Conservation (phyloP, 306 rosid genomes). For the Calophaca sinica region DNA sequence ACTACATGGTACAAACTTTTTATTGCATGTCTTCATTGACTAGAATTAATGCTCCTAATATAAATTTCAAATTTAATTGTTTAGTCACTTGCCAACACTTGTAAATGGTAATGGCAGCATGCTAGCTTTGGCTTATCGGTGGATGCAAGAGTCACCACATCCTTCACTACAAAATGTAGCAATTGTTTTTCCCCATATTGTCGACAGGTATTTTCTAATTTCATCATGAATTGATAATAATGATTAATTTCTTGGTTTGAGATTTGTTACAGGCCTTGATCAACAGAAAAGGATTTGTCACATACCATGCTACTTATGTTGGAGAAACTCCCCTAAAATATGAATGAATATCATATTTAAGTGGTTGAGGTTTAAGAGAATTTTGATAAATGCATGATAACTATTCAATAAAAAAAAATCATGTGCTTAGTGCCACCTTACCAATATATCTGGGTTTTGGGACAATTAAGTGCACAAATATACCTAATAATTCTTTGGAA, state of each 20-base stretch:
- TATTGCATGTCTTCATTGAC: not conserved
- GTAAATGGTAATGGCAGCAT: conserved; percentile 67
- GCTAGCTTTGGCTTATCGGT: conserved; percentile 93
- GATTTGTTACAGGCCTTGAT: conserved; percentile 13
- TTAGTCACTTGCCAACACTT: conserved; percentile 44
- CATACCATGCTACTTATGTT: too few species aligned
- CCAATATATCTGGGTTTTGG: too few species aligned
- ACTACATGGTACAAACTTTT: not conserved
- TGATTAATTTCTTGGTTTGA: not conserved
- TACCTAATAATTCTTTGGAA: too few species aligned
- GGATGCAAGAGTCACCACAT: conserved; percentile 82
- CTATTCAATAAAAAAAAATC: too few species aligned
- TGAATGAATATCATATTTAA: too few species aligned
- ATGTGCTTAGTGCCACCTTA: too few species aligned
- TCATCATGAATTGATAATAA: not conserved
- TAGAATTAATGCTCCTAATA: not conserved
- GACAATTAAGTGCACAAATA: too few species aligned
- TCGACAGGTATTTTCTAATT: conserved; percentile 67
- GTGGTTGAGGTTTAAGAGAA: too few species aligned
- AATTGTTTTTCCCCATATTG: conserved; percentile 80
- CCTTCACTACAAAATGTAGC: conserved; percentile 81
- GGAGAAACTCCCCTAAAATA: too few species aligned
- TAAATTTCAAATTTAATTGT: conserved; percentile 11
- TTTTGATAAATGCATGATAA: too few species aligned
- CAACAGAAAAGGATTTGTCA: too few species aligned